A percentile compares a stretch with the other conserved stretches of the same genome.
Conservation (phyloP, 1,284 basidiomycete genomes). For the Phaffia rhodozyma region DNA sequence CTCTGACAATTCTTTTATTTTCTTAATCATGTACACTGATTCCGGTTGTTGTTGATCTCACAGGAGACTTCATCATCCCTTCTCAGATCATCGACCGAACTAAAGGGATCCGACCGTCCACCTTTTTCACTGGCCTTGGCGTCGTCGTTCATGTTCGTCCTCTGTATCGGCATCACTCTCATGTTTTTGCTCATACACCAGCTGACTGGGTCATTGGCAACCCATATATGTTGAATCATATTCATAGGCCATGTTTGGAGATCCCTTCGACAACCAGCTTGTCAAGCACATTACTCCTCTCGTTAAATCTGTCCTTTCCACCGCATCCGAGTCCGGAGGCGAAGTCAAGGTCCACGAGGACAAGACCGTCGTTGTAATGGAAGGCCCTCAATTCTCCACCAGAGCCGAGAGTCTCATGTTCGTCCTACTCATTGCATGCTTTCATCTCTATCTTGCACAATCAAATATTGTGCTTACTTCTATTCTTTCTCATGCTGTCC, state of each 20-base stretch:
- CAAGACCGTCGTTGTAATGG: slow-evolving; percentile 91
- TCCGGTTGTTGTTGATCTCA: slow-evolving; percentile 13
- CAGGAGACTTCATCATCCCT: slow-evolving; percentile 71
- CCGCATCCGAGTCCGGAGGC: slow-evolving; percentile 38
- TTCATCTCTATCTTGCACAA: background rate
- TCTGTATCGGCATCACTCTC: background rate
- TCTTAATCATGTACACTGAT: background rate
- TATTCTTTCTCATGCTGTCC: too few species aligned
- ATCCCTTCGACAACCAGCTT: slow-evolving; percentile 64
- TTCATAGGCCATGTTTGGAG: slow-evolving; percentile 64
- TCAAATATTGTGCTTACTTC: background rate
- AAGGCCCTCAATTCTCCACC: slow-evolving; percentile 85
- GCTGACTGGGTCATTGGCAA: background rate
- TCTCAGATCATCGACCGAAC: slow-evolving; percentile 94
- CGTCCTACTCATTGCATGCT: slow-evolving; percentile 1
- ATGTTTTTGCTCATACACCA: background rate
- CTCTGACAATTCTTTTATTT: background rate
- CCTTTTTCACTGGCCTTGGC: slow-evolving; percentile 71
- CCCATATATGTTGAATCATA: background rate
- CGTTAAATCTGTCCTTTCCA: slow-evolving; percentile 41
- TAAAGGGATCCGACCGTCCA: slow-evolving; percentile 73
- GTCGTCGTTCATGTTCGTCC: slow-evolving; percentile 61
- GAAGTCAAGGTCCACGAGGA: slow-evolving; percentile 57
- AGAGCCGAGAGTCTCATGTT: slow-evolving; percentile 83
- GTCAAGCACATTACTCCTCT: slow-evolving; percentile 55